A percentile compares a stretch with the other conserved stretches of the same genome.
These are phyloP conservation scores for Hippophae tibetana DNA, from an alignment of 306 rosid genomes.

Conservation along the genomic window DNA sequence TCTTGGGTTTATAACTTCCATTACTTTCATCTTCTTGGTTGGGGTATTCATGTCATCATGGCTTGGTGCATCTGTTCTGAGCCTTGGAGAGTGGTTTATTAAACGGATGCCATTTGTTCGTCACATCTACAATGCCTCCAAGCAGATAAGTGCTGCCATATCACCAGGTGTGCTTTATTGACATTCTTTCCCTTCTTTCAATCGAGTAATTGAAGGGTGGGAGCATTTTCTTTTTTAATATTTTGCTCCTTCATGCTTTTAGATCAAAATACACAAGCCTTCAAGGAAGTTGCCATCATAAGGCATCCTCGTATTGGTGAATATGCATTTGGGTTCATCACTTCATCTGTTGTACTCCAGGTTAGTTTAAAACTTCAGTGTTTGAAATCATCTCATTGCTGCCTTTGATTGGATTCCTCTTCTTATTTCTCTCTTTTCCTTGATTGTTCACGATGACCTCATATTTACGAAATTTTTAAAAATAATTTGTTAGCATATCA, in stretches of 20 bases:
- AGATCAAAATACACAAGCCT: constrained; percentile 89
- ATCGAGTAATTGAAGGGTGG: constrained; percentile 6
- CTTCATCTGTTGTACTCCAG: constrained; percentile 78
- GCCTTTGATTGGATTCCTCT: constrained; percentile 2
- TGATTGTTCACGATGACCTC: no score
- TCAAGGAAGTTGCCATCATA: constrained; percentile 90
- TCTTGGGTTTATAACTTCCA: constrained; percentile 84
- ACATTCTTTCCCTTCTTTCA: constrained; percentile 3
- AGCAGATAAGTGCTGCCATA: constrained; percentile 88
- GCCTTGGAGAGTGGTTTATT: constrained; percentile 92
- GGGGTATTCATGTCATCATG: constrained; percentile 97
- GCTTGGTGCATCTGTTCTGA: constrained; percentile 88
- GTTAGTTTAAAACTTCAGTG: constrained; percentile 24
- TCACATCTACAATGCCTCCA: constrained; percentile 83
- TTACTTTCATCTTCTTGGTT: constrained; percentile 73
- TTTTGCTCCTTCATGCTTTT: constrained; percentile 10
- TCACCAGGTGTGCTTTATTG: constrained; percentile 61
- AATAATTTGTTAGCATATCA: no score
- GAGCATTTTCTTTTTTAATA: background rate
- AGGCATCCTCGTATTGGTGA: constrained; percentile 93
- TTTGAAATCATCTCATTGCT: constrained; percentile 3
- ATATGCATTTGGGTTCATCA: constrained; percentile 89
- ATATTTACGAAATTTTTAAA: no score
- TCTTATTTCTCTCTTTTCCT: background rate
- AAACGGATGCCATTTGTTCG: constrained; percentile 91